A percentile compares a stretch with the other conserved stretches of the same genome.
Conservation (phyloP, 305 asterid species). For the Solanum hybrid region DNA sequence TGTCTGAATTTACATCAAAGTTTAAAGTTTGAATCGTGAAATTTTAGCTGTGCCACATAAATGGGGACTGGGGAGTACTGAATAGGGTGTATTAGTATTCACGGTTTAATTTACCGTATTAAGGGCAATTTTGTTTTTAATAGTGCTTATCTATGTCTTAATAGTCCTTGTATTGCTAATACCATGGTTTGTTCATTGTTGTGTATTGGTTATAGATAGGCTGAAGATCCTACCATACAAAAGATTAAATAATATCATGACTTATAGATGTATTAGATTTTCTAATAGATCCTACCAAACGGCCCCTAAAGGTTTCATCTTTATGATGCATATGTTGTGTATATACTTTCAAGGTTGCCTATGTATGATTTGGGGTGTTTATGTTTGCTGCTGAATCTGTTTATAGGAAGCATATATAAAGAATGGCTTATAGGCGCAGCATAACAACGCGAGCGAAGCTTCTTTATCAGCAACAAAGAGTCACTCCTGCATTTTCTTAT, state of each 20-base stretch:
- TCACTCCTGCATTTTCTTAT: slow-evolving; percentile 44
- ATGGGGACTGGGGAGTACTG: not conserved
- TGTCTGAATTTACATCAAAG: not conserved
- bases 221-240: not conserved
- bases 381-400: not conserved
- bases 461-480: slow-evolving; percentile 50
- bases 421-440: slow-evolving; percentile 68
- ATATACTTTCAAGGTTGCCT: not conserved
- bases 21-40: not conserved
- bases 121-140: not conserved
- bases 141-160: not conserved
- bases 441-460: slow-evolving; percentile 46
- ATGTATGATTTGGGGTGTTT: not conserved
- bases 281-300: not conserved
- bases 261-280: not conserved
- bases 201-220: not conserved
- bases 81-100: not conserved
- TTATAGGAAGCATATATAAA: slow-evolving; percentile 7
- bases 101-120: not conserved
- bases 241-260: no score
- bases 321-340: not conserved
- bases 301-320: not conserved
- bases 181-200: not conserved
- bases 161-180: not conserved
- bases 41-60: not conserved